Conservation (phyloP, 495 filamentous ascomycete species). For the Parmelia sp. region DNA sequence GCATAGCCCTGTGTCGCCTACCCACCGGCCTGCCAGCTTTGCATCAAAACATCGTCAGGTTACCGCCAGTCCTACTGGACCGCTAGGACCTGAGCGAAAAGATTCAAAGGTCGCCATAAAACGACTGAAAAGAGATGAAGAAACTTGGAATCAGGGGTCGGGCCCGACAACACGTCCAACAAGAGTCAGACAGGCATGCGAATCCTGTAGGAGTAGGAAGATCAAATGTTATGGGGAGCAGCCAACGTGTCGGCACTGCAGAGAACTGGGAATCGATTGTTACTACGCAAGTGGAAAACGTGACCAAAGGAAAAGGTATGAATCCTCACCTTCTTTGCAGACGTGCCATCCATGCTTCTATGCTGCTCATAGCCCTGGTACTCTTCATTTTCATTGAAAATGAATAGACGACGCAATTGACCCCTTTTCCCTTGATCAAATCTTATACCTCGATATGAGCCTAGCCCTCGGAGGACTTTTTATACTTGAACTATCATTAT, state of each 20-base stretch:
- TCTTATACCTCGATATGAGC: not conserved
- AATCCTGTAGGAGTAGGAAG: constrained; percentile 46
- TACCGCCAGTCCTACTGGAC: not conserved
- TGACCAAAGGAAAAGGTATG: constrained; percentile 50
- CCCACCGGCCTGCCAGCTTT: not conserved
- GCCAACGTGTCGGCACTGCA: constrained; percentile 51
- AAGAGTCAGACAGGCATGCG: constrained; percentile 41
- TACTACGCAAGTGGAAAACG: constrained; percentile 53
- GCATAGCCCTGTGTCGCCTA: not conserved
- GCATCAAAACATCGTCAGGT: not conserved
- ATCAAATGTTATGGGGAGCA: constrained; percentile 54
- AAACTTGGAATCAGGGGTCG: not conserved
- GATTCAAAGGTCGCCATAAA: constrained; percentile 13
- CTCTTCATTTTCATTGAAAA: not conserved
- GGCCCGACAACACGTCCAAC: not conserved
- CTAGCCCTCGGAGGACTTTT: not conserved
- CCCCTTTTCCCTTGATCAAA: not conserved
- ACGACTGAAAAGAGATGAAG: constrained; percentile 14
- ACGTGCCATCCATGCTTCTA: not conserved
- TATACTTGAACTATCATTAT: not conserved
- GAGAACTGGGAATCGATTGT: constrained; percentile 45
- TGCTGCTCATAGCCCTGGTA: no score
- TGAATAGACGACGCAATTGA: not conserved
- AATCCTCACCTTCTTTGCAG: not conserved
- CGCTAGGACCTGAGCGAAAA: not conserved